Percentiles rank a stretch among this genome's conserved stretches.
phyloP scores from a whole-genome alignment of 257 asterid species.

The Penstemon davidsonii region DNA sequence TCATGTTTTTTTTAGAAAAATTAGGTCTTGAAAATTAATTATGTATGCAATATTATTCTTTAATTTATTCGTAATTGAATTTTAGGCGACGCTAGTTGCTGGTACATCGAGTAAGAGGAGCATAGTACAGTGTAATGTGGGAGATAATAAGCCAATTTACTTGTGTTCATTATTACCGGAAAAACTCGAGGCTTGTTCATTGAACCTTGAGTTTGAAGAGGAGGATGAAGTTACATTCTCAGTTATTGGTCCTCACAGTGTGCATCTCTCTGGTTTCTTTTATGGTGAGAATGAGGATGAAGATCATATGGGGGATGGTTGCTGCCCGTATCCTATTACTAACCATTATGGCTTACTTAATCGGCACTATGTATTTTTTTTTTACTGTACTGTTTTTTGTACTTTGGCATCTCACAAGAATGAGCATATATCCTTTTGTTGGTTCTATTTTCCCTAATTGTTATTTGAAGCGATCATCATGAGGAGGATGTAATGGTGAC shows the following conservation, averaged over 20 bases:
- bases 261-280: constrained; percentile 94
- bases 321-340: constrained; percentile 63
- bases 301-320: constrained; percentile 37
- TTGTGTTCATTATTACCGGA: constrained; percentile 76
- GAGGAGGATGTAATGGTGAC: constrained; percentile 39
- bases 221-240: constrained; percentile 76
- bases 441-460: constrained; percentile 47
- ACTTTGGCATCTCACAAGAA: neutral
- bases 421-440: neutral
- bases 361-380: neutral
- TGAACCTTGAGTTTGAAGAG: constrained; percentile 88
- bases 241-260: constrained; percentile 64
- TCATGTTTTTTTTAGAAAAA: neutral
- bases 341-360: neutral
- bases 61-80: constrained; percentile 11
- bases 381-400: neutral
- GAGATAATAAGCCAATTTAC: constrained; percentile 71
- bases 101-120: constrained; percentile 61
- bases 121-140: constrained; percentile 78
- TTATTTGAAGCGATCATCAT: constrained; percentile 45
- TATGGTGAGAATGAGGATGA: constrained; percentile 51
- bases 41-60: constrained; percentile 17
- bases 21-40: neutral
- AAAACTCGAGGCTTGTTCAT: constrained; percentile 64
- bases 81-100: constrained; percentile 78